Conservation (phyloP, 164 flowering plant species). For the Akebia trifoliata region DNA sequence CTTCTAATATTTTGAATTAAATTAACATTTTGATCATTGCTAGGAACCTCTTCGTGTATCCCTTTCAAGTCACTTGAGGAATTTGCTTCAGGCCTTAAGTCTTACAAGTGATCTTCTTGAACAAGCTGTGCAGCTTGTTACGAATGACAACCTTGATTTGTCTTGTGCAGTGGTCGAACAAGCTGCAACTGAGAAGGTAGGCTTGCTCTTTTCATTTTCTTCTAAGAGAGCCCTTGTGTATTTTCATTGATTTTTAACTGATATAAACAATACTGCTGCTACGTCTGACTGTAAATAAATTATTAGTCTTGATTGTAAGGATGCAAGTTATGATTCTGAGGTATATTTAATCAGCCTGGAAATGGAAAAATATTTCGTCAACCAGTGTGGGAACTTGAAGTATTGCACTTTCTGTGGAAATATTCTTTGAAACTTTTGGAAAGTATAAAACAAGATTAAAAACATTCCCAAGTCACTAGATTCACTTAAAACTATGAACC, state of each 20-base stretch:
- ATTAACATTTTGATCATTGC: slow-evolving; percentile 5
- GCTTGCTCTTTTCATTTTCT: neutral
- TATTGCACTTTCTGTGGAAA: too few species aligned
- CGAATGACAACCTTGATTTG: slow-evolving; percentile 95
- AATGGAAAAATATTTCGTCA: too few species aligned
- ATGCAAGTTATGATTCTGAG: too few species aligned
- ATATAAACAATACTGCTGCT: too few species aligned
- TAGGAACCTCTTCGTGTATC: slow-evolving; percentile 91
- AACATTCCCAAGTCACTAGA: too few species aligned
- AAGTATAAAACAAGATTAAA: too few species aligned
- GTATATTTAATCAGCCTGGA: too few species aligned
- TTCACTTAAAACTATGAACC: too few species aligned
- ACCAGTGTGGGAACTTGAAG: too few species aligned
- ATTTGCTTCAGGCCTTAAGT: slow-evolving; percentile 56
- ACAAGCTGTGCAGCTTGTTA: slow-evolving; percentile 73
- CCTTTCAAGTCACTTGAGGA: slow-evolving; percentile 70
- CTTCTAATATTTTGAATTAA: neutral
- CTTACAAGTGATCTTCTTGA: slow-evolving; percentile 58
- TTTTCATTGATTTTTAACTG: neutral
- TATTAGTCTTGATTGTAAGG: too few species aligned
- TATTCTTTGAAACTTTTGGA: too few species aligned
- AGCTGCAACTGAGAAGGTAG: slow-evolving; percentile 93
- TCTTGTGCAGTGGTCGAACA: slow-evolving; percentile 94
- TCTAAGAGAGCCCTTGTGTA: neutral
- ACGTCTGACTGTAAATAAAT: too few species aligned